Percentiles rank a stretch among this genome's conserved stretches.
These are phyloP conservation scores for Phytophthora podocarpi DNA, from an alignment of 352 stramenopile species.

Conservation along the genomic window DNA sequence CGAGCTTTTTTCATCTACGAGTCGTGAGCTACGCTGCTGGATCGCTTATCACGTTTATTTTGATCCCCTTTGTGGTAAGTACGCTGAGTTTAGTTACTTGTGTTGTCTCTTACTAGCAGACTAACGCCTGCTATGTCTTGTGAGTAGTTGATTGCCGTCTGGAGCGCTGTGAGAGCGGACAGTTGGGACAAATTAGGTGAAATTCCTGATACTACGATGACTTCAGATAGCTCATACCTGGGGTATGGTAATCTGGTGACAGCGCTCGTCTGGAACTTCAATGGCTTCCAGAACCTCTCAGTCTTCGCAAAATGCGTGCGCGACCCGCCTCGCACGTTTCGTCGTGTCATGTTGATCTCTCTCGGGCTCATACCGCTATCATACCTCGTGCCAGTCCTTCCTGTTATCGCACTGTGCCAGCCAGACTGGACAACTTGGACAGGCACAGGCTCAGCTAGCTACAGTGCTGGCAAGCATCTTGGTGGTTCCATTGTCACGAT, in stretches of 20 bases:
- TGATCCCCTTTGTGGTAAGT: constrained; percentile 48
- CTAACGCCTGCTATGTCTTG: neutral
- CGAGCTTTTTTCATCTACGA: constrained; percentile 50
- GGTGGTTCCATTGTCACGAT: constrained; percentile 37
- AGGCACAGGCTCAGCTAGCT: constrained; percentile 34
- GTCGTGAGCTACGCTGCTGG: constrained; percentile 40
- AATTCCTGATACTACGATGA: constrained; percentile 22
- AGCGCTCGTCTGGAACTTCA: constrained; percentile 58
- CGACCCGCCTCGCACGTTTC: constrained; percentile 41
- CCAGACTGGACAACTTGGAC: constrained; percentile 54
- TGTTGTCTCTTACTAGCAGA: neutral
- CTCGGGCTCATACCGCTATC: constrained; percentile 44
- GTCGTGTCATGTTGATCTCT: constrained; percentile 47
- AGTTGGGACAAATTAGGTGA: constrained; percentile 45
- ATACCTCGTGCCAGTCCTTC: constrained; percentile 50
- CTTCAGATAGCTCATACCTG: constrained; percentile 27
- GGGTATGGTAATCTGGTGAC: constrained; percentile 32
- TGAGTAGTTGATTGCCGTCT: constrained; percentile 40
- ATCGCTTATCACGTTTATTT: constrained; percentile 37
- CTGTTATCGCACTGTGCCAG: constrained; percentile 40
- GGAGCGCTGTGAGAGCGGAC: constrained; percentile 36
- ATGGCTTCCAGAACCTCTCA: constrained; percentile 62
- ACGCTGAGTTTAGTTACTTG: neutral
- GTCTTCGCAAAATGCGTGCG: constrained; percentile 53
- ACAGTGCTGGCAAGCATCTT: constrained; percentile 40